Percentiles rank a stretch among this genome's conserved stretches.
phyloP scores from a whole-genome alignment of 225 moss, liverwort and hornwort genomes.

The Bryum argenteum region DNA sequence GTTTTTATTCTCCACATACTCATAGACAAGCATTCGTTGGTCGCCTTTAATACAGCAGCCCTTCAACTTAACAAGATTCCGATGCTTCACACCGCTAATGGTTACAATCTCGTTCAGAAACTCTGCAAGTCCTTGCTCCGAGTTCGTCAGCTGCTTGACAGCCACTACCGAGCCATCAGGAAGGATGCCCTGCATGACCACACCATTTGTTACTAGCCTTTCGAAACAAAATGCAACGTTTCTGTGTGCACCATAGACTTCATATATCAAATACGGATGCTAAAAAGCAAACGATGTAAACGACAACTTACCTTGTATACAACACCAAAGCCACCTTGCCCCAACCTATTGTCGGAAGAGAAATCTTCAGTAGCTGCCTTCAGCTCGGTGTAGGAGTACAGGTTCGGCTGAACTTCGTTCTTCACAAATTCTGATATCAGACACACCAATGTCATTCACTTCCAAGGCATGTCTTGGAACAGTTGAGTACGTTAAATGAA shows the following conservation, averaged over 20 bases:
- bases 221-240: not conserved
- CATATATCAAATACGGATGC: constrained; percentile 9
- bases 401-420: constrained; percentile 38
- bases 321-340: constrained; percentile 55
- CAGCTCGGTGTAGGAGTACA: constrained; percentile 50
- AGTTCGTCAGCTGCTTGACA: constrained; percentile 54
- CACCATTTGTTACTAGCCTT: not conserved
- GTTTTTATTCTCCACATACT: constrained; percentile 57
- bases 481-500: not conserved
- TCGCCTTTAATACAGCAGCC: constrained; percentile 59
- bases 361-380: constrained; percentile 53
- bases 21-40: constrained; percentile 53
- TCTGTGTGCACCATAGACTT: not conserved
- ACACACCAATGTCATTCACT: constrained; percentile 18
- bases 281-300: not conserved
- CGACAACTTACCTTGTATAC: constrained; percentile 48
- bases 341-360: constrained; percentile 44
- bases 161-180: constrained; percentile 50
- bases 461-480: constrained; percentile 13
- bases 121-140: constrained; percentile 46
- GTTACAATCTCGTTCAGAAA: constrained; percentile 68
- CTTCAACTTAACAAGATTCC: constrained; percentile 51
- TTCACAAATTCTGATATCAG: constrained; percentile 39
- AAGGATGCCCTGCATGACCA: constrained; percentile 46
- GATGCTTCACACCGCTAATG: constrained; percentile 65